Evolutionary conservation across 345 rosid species (phyloP), one percentile per base, ranked within the genome.

Genomic region (Syzygium grande): DNA sequence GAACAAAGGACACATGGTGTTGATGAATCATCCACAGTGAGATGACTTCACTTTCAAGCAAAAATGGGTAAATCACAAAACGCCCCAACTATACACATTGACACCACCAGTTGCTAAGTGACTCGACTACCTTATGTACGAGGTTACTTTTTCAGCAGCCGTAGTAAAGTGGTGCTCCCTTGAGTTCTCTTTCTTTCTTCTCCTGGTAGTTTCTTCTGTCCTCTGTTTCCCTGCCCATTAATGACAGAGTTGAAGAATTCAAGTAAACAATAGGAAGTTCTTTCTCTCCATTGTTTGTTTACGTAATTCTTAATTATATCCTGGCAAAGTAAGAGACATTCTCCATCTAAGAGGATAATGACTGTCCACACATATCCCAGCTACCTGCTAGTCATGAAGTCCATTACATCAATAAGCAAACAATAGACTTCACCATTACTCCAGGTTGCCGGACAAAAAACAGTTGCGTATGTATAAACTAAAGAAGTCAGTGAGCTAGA

Each of bases 141-240:
- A 84, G 93, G 93, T 87, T 91, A 92, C 79, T 84, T 92, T 65
- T 92, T 90, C 86, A 96, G 98, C 92, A 96, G 90, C 68, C 94
- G 94, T 34, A 94, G 53, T 85, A 98, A 95, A 55, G 93, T 87
- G 80, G 88, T 88, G 89, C 92, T 96, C 43, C 99, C 99, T 88
- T 92, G 93, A 73, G 97, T 96, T 92, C 93, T 92, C 86, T 89
- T 91, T 87, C 86, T 88, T 84, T 86, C 91, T 25, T 87, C 86
- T 56, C 51, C 90, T 27, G 88, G 89, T 52, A 87, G 22, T 86
- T 93, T 95, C 92, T 94, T 94, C 43, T 91, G 92, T 22, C 92
- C 95, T 91, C 91, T 92, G 25, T 73, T 92, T 53, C 93, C 98
- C 98, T 96, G 93, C 89, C 46, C 49, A 46, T 58, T 65, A 87